Evolutionary conservation across 1,284 basidiomycete species (phyloP), one percentile per base, ranked within the genome.

Genomic region (Moesziomyces antarcticus): DNA sequence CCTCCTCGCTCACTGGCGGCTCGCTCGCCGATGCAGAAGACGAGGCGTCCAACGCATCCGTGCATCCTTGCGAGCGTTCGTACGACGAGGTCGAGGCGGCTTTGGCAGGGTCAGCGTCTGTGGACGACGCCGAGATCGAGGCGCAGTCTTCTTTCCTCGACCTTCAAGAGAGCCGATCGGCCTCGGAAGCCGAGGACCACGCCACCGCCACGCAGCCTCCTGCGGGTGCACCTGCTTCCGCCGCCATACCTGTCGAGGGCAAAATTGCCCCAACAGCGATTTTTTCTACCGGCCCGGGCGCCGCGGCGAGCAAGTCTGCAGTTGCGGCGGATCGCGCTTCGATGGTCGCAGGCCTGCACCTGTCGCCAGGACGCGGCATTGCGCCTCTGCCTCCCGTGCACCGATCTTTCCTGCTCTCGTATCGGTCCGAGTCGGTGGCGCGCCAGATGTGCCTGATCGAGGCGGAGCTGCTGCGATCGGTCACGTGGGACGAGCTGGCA

Each of bases 371-470:
- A 25, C 40, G 52, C 16, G 51, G 45, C 42, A 11, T 59, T 42
- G 53, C 52, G 24, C 46, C 56, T 46, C 37, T 52, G 24, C 68
- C 71, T 27, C 73, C 75, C 16, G 57, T 75, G 11, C 81, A 82
- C 63, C 69, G 70, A 25, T 83, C 77, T 0, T 78, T 78, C 71
- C 50, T 77, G 37, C 65, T 83, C 18, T 60, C 75, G 20, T 83
- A 73, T 71, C 77, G 80, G 18, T 85, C 91, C 2, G 89, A 90
- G 52, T 85, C 85, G 5, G 84, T 96, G 22, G 91, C 92, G 0
- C 88, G 90, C 56, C 92, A 94, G 77, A 91, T 94, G 80, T 88
- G 90, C 13, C 90, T 94, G 87, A 93, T 96, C 78, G 93, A 96
- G 73, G 88, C 91, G 20, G 93, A 95, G 79, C 85, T 96, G 56